These are phyloP conservation scores for Leptographium galeiforme DNA, from an alignment of 2,329 filamentous ascomycete species.

Conservation along the genomic window DNA sequence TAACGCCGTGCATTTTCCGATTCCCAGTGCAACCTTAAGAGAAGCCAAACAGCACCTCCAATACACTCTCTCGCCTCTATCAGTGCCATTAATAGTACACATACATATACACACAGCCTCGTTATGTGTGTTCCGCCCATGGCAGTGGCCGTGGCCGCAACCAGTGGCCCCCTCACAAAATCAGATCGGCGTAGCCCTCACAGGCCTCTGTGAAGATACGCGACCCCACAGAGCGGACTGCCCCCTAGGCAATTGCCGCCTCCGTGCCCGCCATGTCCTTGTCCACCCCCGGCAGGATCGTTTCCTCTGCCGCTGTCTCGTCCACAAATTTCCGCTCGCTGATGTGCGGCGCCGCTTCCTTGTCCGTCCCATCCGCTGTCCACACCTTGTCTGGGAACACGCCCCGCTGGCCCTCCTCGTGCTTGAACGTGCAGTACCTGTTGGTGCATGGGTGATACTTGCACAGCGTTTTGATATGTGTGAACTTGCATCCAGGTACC, in stretches of 20 bases:
- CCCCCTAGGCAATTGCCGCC: conserved; percentile 6
- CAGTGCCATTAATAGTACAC: not conserved
- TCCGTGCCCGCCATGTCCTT: conserved; percentile 27
- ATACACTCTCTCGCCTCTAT: not conserved
- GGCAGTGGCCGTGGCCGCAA: not conserved
- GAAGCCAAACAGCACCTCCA: conserved; percentile 1
- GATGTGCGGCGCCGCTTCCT: conserved; percentile 45
- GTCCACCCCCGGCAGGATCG: conserved; percentile 48
- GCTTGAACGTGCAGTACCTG: conserved; percentile 75
- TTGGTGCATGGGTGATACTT: conserved; percentile 87
- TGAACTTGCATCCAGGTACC: conserved; percentile 73
- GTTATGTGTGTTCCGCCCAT: not conserved
- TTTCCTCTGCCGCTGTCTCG: conserved; percentile 53
- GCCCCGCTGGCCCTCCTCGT: conserved; percentile 80
- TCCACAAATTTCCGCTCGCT: conserved; percentile 83
- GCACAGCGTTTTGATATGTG: conserved; percentile 73
- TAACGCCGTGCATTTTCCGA: not conserved
- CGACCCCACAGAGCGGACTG: not conserved
- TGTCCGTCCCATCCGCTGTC: conserved; percentile 42
- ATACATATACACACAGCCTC: not conserved
- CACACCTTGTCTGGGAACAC: conserved; percentile 83
- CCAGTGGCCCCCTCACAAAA: not conserved
- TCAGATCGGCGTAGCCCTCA: not conserved
- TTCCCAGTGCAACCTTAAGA: not conserved
- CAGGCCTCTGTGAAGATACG: not conserved